These are phyloP conservation scores for Scenedesmus sp. DNA, from an alignment of 163 green algal species.

Conservation along the genomic window DNA sequence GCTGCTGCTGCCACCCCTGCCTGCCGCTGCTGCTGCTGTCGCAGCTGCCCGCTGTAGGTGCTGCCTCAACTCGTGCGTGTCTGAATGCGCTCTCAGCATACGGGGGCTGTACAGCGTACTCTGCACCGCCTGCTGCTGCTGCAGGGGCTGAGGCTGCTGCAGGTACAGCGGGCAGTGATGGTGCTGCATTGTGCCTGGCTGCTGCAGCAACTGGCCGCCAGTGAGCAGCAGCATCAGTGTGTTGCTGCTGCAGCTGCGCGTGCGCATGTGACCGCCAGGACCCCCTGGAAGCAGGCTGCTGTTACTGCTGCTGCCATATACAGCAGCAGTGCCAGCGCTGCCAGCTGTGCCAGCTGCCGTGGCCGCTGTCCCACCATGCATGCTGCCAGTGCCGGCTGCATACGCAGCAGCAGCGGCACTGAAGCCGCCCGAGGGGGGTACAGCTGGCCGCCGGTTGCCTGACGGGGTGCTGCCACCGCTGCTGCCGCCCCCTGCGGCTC, in stretches of 20 bases:
- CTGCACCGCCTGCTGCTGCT: constrained; percentile 51
- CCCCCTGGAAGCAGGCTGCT: neutral
- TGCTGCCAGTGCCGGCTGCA: neutral
- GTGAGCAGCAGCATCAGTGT: constrained; percentile 37
- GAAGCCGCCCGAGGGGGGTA: neutral
- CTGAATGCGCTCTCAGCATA: neutral
- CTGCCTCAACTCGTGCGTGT: neutral
- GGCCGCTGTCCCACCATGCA: neutral
- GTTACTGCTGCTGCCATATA: neutral
- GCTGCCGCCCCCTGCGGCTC: neutral
- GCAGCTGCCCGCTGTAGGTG: neutral
- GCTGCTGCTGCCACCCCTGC: constrained; percentile 13
- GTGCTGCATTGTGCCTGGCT: constrained; percentile 22
- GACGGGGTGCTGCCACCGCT: constrained; percentile 38
- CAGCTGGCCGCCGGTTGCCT: neutral
- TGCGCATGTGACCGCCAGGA: neutral
- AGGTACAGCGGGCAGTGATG: constrained; percentile 7
- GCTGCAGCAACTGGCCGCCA: constrained; percentile 10
- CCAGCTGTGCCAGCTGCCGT: too few species aligned
- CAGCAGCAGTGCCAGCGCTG: neutral
- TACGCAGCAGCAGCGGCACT: constrained; percentile 20
- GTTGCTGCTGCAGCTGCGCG: constrained; percentile 47
- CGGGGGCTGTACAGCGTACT: neutral
- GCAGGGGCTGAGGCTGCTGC: constrained; percentile 18
- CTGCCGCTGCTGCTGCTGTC: neutral